A percentile compares a stretch with the other conserved stretches of the same genome.
Evolutionary conservation across 495 filamentous ascomycete genomes (phyloP).

Genomic region (Penicillium mononematosum): DNA sequence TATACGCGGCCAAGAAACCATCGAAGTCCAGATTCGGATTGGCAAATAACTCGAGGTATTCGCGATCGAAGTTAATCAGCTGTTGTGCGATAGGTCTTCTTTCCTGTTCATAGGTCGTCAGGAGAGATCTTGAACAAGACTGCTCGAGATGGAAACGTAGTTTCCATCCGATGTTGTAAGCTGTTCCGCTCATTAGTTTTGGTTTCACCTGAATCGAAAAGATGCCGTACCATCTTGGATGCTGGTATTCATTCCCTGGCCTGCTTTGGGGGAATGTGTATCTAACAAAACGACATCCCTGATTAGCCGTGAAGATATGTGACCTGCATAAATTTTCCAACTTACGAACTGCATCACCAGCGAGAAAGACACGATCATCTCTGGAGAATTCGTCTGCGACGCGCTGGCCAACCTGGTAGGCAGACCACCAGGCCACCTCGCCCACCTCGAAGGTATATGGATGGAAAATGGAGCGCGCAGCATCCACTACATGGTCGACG

Average conservation of each 20-base stretch:
- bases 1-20: not conserved
- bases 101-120: too few species aligned
- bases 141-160: slow-evolving; percentile 16
- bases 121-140: too few species aligned
- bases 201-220: too few species aligned
- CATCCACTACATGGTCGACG: slow-evolving; percentile 41
- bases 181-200: too few species aligned
- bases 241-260: slow-evolving; percentile 55
- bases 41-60: not conserved
- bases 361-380: slow-evolving; percentile 39
- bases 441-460: too few species aligned
- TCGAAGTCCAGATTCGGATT: not conserved
- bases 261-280: slow-evolving; percentile 49
- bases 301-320: too few species aligned
- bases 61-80: not conserved
- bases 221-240: slow-evolving; percentile 43
- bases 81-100: not conserved
- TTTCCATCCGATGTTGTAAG: slow-evolving; percentile 54
- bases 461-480: not conserved
- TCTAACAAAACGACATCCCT: slow-evolving; percentile 11
- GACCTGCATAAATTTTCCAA: too few species aligned
- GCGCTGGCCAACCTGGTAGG: slow-evolving; percentile 68
- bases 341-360: slow-evolving; percentile 47
- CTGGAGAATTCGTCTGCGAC: slow-evolving; percentile 62
- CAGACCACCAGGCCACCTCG: slow-evolving; percentile 55